A percentile compares a stretch with the other conserved stretches of the same genome.
These are phyloP conservation scores for Dioscorea dumetorum DNA, from an alignment of 106 monocot genomes.

Conservation along the genomic window DNA sequence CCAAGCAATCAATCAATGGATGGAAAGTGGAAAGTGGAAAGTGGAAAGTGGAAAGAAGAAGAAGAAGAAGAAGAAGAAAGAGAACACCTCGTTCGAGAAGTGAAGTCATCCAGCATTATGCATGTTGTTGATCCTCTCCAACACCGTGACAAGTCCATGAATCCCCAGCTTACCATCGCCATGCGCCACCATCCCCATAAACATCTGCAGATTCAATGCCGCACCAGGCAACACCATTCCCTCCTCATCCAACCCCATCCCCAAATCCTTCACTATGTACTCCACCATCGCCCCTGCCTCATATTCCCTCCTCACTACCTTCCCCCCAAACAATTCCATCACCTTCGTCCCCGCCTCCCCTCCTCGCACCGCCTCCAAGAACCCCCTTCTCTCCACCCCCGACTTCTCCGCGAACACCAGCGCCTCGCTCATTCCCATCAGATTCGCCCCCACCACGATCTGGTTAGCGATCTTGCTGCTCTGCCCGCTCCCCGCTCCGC, in stretches of 20 bases:
- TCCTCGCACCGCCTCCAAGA: slow-evolving; percentile 22
- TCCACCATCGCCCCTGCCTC: slow-evolving; percentile 26
- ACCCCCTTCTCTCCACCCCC: slow-evolving; percentile 19
- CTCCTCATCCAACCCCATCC: slow-evolving; percentile 31
- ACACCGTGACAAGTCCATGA: slow-evolving; percentile 36
- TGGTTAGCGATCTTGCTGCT: slow-evolving; percentile 56
- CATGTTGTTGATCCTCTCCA: slow-evolving; percentile 32
- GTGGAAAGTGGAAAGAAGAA: no score
- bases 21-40: no score
- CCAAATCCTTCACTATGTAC: slow-evolving; percentile 55
- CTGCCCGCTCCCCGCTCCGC: slow-evolving; percentile 44
- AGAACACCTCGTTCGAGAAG: no score
- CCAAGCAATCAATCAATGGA: no score
- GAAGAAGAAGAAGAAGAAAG: no score
- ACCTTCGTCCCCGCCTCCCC: slow-evolving; percentile 32
- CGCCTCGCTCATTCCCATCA: slow-evolving; percentile 36
- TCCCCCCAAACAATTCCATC: slow-evolving; percentile 42
- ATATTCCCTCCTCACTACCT: slow-evolving; percentile 32
- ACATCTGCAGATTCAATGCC: slow-evolving; percentile 35
- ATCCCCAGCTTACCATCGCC: slow-evolving; percentile 39
- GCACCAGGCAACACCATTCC: slow-evolving; percentile 31
- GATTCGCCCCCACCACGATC: slow-evolving; percentile 23
- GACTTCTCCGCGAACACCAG: slow-evolving; percentile 28
- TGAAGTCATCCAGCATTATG: neutral
- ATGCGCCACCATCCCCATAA: slow-evolving; percentile 38